phyloP scores from a whole-genome alignment of 768 basidiomycete genomes.

The Strobilomyces confusus region DNA sequence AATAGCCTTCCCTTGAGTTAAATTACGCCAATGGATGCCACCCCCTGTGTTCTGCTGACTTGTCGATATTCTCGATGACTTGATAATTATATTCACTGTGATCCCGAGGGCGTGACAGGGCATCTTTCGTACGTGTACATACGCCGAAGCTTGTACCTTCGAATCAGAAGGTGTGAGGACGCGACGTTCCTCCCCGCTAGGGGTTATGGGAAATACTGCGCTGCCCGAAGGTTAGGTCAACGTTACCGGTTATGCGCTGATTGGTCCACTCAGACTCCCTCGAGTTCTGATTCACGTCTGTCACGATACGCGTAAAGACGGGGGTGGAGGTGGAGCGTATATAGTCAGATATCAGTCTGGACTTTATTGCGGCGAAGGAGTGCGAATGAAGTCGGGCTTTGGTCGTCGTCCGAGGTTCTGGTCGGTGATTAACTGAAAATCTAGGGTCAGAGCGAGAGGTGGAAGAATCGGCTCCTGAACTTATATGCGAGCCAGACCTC shows the following conservation, averaged over 20 bases:
- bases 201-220: not conserved
- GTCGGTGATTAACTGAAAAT: not conserved
- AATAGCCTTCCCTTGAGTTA: not conserved
- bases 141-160: not conserved
- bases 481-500: not conserved
- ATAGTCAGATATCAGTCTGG: not conserved
- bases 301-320: conserved; percentile 1
- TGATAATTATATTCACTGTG: not conserved
- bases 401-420: not conserved
- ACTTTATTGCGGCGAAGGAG: not conserved
- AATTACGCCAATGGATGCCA: not conserved
- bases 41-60: not conserved
- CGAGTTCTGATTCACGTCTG: not conserved
- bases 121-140: conserved; percentile 11
- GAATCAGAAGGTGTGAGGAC: not conserved
- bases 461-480: not conserved
- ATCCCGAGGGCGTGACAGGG: not conserved
- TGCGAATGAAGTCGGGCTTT: not conserved
- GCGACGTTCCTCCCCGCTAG: not conserved
- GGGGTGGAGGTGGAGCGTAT: conserved; percentile 6
- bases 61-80: not conserved
- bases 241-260: not conserved
- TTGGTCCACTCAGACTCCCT: not conserved
- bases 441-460: not conserved
- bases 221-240: conserved; percentile 3